These are phyloP conservation scores for Linum tenue DNA, from an alignment of 345 rosid species.

Conservation along the genomic window DNA sequence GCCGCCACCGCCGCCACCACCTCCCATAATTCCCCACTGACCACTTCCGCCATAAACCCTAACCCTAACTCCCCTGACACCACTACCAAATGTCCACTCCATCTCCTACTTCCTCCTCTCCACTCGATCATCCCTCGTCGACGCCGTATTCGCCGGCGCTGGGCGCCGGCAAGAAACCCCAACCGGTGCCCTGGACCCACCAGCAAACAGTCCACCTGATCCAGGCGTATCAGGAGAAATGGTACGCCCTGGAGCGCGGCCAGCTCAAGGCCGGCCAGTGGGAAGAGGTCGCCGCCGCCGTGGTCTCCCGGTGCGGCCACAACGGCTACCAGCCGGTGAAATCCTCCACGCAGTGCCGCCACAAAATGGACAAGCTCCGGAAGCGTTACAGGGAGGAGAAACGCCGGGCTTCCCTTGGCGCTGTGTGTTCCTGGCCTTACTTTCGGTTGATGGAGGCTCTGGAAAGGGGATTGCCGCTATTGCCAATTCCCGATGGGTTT, in stretches of 20 bases:
- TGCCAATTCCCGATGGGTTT: slow-evolving; percentile 27
- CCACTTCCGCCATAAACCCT: not conserved
- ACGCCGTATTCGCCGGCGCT: not conserved
- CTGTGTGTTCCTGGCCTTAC: slow-evolving; percentile 45
- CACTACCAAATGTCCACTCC: not conserved
- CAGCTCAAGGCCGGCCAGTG: slow-evolving; percentile 58
- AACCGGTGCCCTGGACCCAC: slow-evolving; percentile 62
- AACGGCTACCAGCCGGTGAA: slow-evolving; percentile 30
- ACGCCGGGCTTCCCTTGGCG: slow-evolving; percentile 16
- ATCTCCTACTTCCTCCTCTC: not conserved
- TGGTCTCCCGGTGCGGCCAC: slow-evolving; percentile 57
- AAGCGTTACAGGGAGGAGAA: slow-evolving; percentile 51
- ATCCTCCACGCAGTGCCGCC: slow-evolving; percentile 62
- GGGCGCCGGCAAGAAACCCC: slow-evolving; percentile 32
- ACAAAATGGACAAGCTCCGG: slow-evolving; percentile 86
- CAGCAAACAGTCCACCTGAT: slow-evolving; percentile 56
- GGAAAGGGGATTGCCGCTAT: slow-evolving; percentile 38
- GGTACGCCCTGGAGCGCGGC: slow-evolving; percentile 57
- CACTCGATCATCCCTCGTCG: not conserved
- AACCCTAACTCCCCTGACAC: not conserved
- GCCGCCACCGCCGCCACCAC: not conserved
- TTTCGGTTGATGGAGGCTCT: slow-evolving; percentile 63
- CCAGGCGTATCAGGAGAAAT: slow-evolving; percentile 56
- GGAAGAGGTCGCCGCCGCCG: slow-evolving; percentile 62
- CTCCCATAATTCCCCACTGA: not conserved